Evolutionary conservation across 2,329 filamentous ascomycete genomes (phyloP).

Genomic region (Fusarium bulbicola): DNA sequence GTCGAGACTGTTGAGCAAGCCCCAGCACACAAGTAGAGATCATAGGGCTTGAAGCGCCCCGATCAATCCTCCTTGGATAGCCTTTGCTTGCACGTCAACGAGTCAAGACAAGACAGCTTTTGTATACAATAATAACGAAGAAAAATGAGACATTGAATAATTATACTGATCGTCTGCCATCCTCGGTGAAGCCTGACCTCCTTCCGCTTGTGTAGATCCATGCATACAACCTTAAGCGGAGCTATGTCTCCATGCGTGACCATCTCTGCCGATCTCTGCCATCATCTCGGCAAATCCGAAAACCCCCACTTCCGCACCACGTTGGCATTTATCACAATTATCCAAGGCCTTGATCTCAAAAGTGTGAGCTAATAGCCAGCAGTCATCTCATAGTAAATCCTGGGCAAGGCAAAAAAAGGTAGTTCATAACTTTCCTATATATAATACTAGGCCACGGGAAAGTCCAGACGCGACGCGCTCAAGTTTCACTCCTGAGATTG

Average conservation of each 20-base stretch:
- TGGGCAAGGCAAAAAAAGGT: too few relatives aligned
- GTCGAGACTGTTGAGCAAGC: constrained; percentile 19
- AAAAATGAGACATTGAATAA: constrained; percentile 1
- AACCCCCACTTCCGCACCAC: not conserved
- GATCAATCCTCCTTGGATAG: not conserved
- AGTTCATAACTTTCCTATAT: too few relatives aligned
- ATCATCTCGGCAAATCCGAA: not conserved
- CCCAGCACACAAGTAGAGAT: not conserved
- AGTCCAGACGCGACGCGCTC: too few relatives aligned
- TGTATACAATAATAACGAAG: not conserved
- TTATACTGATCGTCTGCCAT: not conserved
- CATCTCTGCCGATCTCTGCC: not conserved
- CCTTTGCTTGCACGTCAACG: not conserved
- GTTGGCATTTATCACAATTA: not conserved
- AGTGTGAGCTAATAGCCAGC: not conserved
- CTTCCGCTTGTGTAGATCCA: not conserved
- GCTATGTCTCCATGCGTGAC: not conserved
- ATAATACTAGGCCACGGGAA: too few relatives aligned
- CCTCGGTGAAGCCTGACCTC: not conserved
- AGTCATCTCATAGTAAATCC: not conserved
- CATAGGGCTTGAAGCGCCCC: fast-evolving
- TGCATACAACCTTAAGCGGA: not conserved
- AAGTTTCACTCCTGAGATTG: too few relatives aligned
- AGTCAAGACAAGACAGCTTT: not conserved
- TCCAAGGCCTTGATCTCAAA: not conserved